phyloP scores from a whole-genome alignment of 805 yeast species.

The Kodamaea kakaduensis region DNA sequence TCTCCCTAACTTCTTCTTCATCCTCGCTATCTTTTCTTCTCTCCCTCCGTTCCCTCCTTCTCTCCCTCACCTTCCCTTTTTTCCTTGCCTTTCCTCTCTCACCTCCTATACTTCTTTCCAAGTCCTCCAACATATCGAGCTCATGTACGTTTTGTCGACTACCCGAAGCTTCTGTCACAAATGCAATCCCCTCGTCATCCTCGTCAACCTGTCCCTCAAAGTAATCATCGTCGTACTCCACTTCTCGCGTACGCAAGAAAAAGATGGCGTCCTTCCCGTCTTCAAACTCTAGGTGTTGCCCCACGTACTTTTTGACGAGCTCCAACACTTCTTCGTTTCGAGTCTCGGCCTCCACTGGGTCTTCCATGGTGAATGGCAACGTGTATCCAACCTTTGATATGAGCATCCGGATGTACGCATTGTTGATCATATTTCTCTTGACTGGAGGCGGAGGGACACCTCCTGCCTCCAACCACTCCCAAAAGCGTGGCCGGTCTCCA shows the following conservation, averaged over 20 bases:
- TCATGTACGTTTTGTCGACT: conserved; percentile 22
- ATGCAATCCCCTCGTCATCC: conserved; percentile 23
- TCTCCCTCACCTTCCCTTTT: conserved; percentile 15
- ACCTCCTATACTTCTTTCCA: conserved; percentile 18
- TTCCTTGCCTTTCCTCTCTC: conserved; percentile 18
- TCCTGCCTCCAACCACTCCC: conserved; percentile 43
- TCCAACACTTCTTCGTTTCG: conserved; percentile 31
- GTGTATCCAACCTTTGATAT: conserved; percentile 45
- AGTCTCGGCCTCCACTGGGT: conserved; percentile 32
- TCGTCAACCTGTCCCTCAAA: conserved; percentile 22
- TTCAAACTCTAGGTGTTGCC: conserved; percentile 31
- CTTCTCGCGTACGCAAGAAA: conserved; percentile 26
- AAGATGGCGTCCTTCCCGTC: conserved; percentile 35
- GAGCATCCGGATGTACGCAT: conserved; percentile 45
- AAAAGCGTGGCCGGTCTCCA: conserved; percentile 36
- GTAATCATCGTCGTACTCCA: conserved; percentile 14
- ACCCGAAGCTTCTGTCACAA: conserved; percentile 11
- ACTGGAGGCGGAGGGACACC: conserved; percentile 23
- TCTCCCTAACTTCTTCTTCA: conserved; percentile 5
- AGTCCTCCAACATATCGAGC: conserved; percentile 38
- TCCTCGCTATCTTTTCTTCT: conserved; percentile 3
- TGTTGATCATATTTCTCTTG: conserved; percentile 37
- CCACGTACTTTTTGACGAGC: conserved; percentile 41
- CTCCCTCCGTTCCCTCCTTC: no score
- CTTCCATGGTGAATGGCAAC: conserved; percentile 38